Evolutionary conservation across 2,329 filamentous ascomycete genomes (phyloP).

Genomic region (Colletotrichum destructivum): DNA sequence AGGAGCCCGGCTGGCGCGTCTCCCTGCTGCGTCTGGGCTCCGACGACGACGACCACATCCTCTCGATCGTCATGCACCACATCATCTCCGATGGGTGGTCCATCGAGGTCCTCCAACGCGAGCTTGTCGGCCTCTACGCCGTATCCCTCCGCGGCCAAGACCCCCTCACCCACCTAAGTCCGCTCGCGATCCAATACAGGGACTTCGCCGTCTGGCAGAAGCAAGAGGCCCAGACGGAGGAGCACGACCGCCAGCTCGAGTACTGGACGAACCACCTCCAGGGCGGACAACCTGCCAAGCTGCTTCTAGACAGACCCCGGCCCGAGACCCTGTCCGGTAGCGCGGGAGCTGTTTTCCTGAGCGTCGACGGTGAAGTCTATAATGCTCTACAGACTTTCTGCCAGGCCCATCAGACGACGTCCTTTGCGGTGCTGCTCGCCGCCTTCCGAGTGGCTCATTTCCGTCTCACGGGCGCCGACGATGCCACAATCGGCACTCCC

Average conservation of each 20-base stretch:
- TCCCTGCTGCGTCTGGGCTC: background rate
- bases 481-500: conserved; percentile 30
- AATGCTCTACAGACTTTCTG: conserved; percentile 33
- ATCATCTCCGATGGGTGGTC: conserved; percentile 24
- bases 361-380: conserved; percentile 33
- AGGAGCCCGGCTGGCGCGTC: conserved; percentile 38
- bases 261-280: conserved; percentile 49
- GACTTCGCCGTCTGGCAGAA: background rate
- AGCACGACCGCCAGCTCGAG: background rate
- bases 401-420: conserved; percentile 12
- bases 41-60: background rate
- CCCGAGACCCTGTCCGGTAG: conserved; percentile 39
- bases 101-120: background rate
- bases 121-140: background rate
- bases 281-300: conserved; percentile 37
- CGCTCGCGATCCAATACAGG: background rate
- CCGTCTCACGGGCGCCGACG: conserved; percentile 41
- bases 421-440: conserved; percentile 39
- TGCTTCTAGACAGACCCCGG: conserved; percentile 18
- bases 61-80: conserved; percentile 22
- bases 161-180: background rate
- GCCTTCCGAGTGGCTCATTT: conserved; percentile 39
- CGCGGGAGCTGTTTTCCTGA: conserved; percentile 22
- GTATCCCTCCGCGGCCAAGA: background rate
- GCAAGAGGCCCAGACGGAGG: background rate